Evolutionary conservation across 257 asterid species (phyloP).

Genomic region (Gardenia jasminoides): DNA sequence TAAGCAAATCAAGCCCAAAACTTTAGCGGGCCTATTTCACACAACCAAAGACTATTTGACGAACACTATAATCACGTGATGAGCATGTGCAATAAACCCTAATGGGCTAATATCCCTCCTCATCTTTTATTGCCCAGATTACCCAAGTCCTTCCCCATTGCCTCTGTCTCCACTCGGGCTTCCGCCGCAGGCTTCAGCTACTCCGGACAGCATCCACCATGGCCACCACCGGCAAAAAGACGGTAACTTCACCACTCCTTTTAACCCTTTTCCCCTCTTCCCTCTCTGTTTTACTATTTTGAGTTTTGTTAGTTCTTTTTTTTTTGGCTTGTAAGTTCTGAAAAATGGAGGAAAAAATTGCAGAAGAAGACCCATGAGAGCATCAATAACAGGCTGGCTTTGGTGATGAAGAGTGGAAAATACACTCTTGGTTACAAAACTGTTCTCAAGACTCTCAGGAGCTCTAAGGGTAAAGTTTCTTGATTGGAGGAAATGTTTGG

Average conservation of each 20-base stretch:
- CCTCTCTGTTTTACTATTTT: neutral
- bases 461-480: conserved; percentile 51
- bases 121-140: neutral
- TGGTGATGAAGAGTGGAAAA: conserved; percentile 88
- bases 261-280: neutral
- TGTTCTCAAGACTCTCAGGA: conserved; percentile 73
- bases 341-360: conserved; percentile 15
- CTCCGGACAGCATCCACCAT: conserved; percentile 14
- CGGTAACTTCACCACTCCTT: conserved; percentile 21
- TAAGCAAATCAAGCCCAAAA: neutral
- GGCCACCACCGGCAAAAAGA: conserved; percentile 54
- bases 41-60: too few species aligned
- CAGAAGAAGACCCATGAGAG: conserved; percentile 90
- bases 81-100: conserved; percentile 25
- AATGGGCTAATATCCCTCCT: conserved; percentile 4
- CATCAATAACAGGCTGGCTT: conserved; percentile 69
- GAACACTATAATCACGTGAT: neutral
- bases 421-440: conserved; percentile 86
- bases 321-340: neutral
- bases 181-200: conserved; percentile 24
- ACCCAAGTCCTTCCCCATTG: neutral
- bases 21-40: neutral
- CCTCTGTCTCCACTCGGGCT: neutral
- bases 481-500: neutral
- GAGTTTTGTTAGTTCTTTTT: neutral